Evolutionary conservation across 1,284 basidiomycete genomes (phyloP).

Genomic region (Ceratobasidium sp.): DNA sequence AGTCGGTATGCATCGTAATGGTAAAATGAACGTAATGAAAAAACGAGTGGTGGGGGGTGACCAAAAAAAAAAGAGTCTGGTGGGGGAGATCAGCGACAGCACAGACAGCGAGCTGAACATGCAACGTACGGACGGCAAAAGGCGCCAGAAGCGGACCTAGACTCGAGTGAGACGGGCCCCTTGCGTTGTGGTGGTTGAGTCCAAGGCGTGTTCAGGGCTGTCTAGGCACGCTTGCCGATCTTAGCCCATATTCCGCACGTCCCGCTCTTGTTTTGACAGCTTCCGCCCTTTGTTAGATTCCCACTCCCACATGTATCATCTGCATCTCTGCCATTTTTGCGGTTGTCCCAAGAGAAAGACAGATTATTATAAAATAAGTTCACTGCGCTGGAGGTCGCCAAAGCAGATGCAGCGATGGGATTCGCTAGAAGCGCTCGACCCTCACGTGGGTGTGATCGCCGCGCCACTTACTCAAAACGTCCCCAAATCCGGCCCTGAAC

Average conservation of each 20-base stretch:
- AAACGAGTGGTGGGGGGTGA: not conserved
- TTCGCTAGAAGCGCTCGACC: not conserved
- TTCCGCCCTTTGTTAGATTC: not conserved
- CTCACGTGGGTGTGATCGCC: constrained; percentile 16
- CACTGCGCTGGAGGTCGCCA: not conserved
- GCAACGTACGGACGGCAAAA: constrained; percentile 11
- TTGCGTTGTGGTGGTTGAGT: not conserved
- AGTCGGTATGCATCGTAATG: constrained; percentile 3
- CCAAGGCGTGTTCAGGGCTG: not conserved
- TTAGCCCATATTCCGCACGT: not conserved
- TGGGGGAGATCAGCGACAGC: not conserved
- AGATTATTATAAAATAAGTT: no score
- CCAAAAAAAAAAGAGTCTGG: not conserved
- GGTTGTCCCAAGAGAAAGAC: not conserved
- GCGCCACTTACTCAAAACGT: not conserved
- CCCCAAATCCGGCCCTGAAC: not conserved
- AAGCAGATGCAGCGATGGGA: not conserved
- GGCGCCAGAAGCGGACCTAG: not conserved
- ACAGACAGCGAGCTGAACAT: not conserved
- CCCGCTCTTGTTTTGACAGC: not conserved
- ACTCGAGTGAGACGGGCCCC: not conserved
- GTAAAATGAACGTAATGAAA: not conserved
- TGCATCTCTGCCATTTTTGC: not conserved
- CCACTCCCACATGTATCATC: not conserved
- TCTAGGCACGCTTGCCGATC: not conserved